Conservation (phyloP, 2,329 filamentous ascomycete genomes). For the Triangularia setosa region DNA sequence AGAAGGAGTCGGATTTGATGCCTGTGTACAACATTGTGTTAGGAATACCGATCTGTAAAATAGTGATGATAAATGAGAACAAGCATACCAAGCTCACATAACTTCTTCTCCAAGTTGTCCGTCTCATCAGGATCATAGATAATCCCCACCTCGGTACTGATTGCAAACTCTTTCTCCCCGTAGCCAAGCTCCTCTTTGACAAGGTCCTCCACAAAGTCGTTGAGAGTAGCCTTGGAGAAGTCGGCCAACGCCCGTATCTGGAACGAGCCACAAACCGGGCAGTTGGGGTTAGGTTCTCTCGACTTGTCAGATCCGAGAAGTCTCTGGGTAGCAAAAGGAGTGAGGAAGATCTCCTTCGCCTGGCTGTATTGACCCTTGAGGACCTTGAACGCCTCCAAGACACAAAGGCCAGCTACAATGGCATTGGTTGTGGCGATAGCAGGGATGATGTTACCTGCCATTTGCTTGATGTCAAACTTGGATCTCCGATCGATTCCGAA, state of each 20-base stretch:
- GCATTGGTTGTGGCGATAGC: conserved; percentile 98
- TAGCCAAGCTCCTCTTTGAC: conserved; percentile 70
- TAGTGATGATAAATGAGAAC: not conserved
- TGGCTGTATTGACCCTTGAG: conserved; percentile 66
- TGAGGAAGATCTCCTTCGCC: conserved; percentile 81
- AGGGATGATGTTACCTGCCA: conserved; percentile 98
- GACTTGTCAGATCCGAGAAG: conserved; percentile 56
- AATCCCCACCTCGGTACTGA: conserved; percentile 71
- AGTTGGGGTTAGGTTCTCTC: conserved; percentile 70
- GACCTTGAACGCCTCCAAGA: conserved; percentile 89
- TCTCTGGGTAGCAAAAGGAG: conserved; percentile 56
- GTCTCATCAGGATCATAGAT: conserved; percentile 88
- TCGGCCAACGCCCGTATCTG: conserved; percentile 67
- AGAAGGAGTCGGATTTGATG: conserved; percentile 67
- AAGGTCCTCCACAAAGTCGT: conserved; percentile 73
- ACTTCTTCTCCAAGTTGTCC: conserved; percentile 76
- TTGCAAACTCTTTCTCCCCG: conserved; percentile 69
- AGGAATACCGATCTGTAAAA: not conserved
- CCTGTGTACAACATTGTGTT: conserved; percentile 40
- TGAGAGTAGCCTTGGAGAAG: conserved; percentile 66
- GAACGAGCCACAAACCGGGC: conserved; percentile 75
- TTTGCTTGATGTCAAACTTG: conserved; percentile 96
- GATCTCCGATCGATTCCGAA: conserved; percentile 87
- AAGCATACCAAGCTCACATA: conserved; percentile 67
- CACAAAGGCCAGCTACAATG: conserved; percentile 88